Conservation (phyloP, 1,284 basidiomycete species). For the Ganoderma boninense region DNA sequence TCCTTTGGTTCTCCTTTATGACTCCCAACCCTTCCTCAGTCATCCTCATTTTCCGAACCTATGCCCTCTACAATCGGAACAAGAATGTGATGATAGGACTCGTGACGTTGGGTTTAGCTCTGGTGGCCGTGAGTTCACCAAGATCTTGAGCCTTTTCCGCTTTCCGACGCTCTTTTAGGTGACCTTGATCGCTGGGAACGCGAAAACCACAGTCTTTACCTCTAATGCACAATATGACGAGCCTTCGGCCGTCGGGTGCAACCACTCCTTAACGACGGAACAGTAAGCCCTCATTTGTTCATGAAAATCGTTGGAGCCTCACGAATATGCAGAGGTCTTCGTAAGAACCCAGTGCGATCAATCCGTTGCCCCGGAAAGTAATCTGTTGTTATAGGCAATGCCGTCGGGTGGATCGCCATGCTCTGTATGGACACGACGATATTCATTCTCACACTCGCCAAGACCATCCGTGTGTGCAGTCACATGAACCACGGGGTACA, state of each 20-base stretch:
- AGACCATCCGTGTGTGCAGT: conserved; percentile 23
- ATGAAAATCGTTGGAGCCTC: not conserved
- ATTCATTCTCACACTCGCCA: conserved; percentile 25
- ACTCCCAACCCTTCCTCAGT: not conserved
- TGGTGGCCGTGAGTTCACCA: not conserved
- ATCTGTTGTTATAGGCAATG: conserved; percentile 13
- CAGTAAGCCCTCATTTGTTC: conserved; percentile 14
- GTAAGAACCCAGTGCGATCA: conserved; percentile 12
- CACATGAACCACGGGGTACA: conserved; percentile 22
- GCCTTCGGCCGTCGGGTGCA: conserved; percentile 12
- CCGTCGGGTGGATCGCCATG: conserved; percentile 26
- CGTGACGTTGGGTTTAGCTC: not conserved
- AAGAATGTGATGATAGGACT: conserved; percentile 26
- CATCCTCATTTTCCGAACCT: conserved; percentile 28
- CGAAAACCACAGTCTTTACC: not conserved
- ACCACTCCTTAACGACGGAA: conserved; percentile 23
- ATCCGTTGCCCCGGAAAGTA: not conserved
- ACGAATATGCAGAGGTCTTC: conserved; percentile 20
- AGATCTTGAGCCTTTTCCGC: not conserved
- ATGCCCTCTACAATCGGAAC: conserved; percentile 31
- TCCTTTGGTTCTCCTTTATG: not conserved
- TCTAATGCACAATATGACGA: not conserved
- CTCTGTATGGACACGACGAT: conserved; percentile 25
- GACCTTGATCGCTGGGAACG: not conserved
- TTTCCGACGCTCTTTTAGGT: not conserved